phyloP scores from a whole-genome alignment of 2,329 filamentous ascomycete genomes.

The Neopestalotiopsis sp. region DNA sequence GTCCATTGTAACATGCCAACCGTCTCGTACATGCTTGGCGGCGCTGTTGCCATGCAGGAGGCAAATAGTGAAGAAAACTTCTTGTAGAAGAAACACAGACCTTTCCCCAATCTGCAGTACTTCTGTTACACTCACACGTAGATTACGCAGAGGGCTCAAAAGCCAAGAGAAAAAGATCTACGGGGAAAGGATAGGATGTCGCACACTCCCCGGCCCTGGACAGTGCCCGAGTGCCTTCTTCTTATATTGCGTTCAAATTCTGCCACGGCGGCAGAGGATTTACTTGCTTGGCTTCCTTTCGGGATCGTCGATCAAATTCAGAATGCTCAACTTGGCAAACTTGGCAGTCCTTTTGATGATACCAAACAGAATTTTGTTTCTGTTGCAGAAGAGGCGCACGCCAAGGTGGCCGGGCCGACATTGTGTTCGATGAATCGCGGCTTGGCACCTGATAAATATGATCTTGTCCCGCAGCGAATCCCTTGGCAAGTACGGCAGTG shows the following conservation, averaged over 20 bases:
- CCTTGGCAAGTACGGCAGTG: constrained; percentile 10
- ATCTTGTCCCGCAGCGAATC: neutral
- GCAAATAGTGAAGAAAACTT: neutral
- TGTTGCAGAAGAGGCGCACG: neutral
- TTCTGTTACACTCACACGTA: neutral
- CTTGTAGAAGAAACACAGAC: neutral
- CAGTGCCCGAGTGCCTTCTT: neutral
- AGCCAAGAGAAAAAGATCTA: neutral
- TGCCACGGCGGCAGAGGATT: neutral
- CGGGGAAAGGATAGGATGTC: neutral
- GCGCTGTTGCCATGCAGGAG: neutral
- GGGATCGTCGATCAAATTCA: neutral
- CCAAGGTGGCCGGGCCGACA: constrained; percentile 9
- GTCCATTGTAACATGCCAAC: neutral
- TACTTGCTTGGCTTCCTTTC: neutral
- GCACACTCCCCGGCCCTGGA: neutral
- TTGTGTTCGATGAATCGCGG: neutral
- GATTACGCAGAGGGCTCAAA: neutral
- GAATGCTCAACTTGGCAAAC: neutral
- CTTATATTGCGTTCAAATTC: neutral
- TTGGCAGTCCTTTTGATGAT: constrained; percentile 9
- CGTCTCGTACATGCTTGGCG: constrained; percentile 1
- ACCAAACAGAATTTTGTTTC: neutral
- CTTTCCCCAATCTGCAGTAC: neutral
- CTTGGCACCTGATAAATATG: neutral